These are phyloP conservation scores for Keithomyces neogunnii DNA, from an alignment of 2,329 filamentous ascomycete species.

Conservation along the genomic window DNA sequence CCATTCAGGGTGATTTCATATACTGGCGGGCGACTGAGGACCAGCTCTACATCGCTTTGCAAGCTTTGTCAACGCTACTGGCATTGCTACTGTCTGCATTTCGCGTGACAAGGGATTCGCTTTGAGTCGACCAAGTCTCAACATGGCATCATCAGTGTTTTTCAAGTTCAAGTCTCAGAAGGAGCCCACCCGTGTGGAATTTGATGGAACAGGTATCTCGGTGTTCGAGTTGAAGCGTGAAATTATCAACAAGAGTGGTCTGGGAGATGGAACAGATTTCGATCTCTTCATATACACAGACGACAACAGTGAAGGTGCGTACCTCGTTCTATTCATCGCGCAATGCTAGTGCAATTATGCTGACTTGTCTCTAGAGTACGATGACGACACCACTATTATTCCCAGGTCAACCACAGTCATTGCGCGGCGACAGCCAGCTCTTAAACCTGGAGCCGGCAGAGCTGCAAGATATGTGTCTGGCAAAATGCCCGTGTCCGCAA, in stretches of 20 bases:
- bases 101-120: slow-evolving; percentile 17
- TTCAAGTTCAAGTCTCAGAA: slow-evolving; percentile 99
- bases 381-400: slow-evolving; percentile 96
- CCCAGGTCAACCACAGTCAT: slow-evolving; percentile 91
- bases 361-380: slow-evolving; percentile 60
- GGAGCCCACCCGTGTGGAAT: slow-evolving; percentile 87
- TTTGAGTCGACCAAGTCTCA: slow-evolving; percentile 21
- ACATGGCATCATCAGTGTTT: slow-evolving; percentile 94
- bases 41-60: slow-evolving; percentile 1
- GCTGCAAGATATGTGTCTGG: slow-evolving; percentile 94
- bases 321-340: neutral
- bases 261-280: slow-evolving; percentile 94
- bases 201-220: slow-evolving; percentile 95
- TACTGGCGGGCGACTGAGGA: neutral
- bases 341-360: slow-evolving; percentile 17
- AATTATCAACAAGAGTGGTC: slow-evolving; percentile 88
- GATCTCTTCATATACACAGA: slow-evolving; percentile 92
- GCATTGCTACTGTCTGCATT: slow-evolving; percentile 12
- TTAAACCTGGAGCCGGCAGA: slow-evolving; percentile 76
- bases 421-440: slow-evolving; percentile 75
- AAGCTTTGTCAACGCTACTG: slow-evolving; percentile 9
- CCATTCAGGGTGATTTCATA: slow-evolving; percentile 4
- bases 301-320: slow-evolving; percentile 80
- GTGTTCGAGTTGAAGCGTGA: slow-evolving; percentile 98
- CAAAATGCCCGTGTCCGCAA: slow-evolving; percentile 85